A percentile compares a stretch with the other conserved stretches of the same genome.
These are phyloP conservation scores for Phymatotrichopsis omnivora DNA, from an alignment of 2,329 filamentous ascomycete genomes.

Conservation along the genomic window DNA sequence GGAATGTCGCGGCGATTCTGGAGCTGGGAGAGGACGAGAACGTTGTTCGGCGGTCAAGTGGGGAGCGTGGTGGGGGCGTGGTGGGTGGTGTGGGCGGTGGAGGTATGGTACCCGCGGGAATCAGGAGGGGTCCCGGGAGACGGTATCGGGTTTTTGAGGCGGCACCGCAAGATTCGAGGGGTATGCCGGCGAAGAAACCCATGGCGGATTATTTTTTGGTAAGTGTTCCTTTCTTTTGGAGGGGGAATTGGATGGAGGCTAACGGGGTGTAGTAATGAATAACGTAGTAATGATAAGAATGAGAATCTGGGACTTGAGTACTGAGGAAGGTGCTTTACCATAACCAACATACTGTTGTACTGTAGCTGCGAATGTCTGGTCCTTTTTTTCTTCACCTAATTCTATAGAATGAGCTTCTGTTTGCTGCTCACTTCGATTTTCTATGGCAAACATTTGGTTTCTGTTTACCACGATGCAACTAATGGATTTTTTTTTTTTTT, in stretches of 20 bases:
- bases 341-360: too few relatives aligned
- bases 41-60: constrained; percentile 60
- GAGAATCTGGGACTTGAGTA: too few relatives aligned
- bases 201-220: constrained; percentile 88
- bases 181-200: constrained; percentile 98
- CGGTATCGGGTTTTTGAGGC: constrained; percentile 94
- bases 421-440: too few relatives aligned
- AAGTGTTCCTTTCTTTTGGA: background rate
- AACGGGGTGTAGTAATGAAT: background rate
- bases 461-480: too few relatives aligned
- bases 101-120: constrained; percentile 34
- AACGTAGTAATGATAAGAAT: too few relatives aligned
- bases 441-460: too few relatives aligned
- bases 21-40: constrained; percentile 81
- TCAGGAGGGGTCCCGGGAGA: constrained; percentile 62
- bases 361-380: too few relatives aligned
- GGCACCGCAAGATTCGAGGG: constrained; percentile 85
- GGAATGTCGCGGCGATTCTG: constrained; percentile 89
- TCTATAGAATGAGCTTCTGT: too few relatives aligned
- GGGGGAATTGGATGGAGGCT: background rate
- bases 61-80: constrained; percentile 50
- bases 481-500: too few relatives aligned
- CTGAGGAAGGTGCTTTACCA: too few relatives aligned
- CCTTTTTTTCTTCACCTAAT: too few relatives aligned
- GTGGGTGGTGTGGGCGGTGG: constrained; percentile 46